Base-by-base conservation (phyloP, 176 grass and related monocot species). In the Microstegium vimineum region DNA sequence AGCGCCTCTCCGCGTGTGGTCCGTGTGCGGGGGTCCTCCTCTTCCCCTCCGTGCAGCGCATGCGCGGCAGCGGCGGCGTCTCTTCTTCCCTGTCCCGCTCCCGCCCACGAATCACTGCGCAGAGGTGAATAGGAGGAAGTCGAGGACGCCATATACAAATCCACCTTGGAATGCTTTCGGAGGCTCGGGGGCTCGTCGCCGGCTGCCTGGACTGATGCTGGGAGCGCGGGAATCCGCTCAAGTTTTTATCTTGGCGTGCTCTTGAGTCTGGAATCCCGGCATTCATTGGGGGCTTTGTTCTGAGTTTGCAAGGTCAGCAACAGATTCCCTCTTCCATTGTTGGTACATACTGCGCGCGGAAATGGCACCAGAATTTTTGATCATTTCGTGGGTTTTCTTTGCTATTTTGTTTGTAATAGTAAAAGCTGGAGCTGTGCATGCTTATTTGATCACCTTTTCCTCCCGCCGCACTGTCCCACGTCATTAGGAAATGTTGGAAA, bases 1-100 rank as follows among this genome's bases (percentile, higher is more conserved):
- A 79, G 61, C 41, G 12, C 32, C 13, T 51, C 77, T 80, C 77
- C 25, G 32, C 83, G 72, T 77, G 84, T 47, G 83, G 72, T 51
- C 52, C 65, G 75, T 13, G 34, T 43, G 65, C 42, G 43, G 6
- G 76, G 17, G 10, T 56, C 17, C 18, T 64, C 8, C 13, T 78
- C 57, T 27, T 35, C 38, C 49, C 52, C 22, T 25, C 54, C 22
- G 17, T 23, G 52, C 52, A 23, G 2, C 20, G 49, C 49, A 22
- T 54, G 51, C 67, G 13, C 10, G n/a, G 30, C 51, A 22, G 8
- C 16, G 46, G 16, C 57, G 45, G 42, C 33, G 40, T 43, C 73
- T 71, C 63, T 66, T 59, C 52, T 68, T 38, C 28, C 81, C 30
- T 30, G 75, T 22, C 69, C 69, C n/a, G n/a, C n/a, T n/a, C n/a